Conservation (phyloP, 805 yeast species). For the Yarrowia sp. region DNA sequence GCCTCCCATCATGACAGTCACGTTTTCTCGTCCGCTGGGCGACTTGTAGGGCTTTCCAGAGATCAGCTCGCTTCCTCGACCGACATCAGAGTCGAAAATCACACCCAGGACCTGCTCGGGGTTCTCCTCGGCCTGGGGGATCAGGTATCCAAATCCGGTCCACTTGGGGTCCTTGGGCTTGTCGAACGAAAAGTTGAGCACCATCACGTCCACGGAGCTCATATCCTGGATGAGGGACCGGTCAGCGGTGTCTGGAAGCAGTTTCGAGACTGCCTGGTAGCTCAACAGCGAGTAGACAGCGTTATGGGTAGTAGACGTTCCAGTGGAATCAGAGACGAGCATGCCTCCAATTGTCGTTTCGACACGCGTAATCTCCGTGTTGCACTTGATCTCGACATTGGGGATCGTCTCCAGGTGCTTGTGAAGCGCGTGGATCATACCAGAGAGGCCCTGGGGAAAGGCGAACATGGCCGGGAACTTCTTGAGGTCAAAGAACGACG, state of each 20-base stretch:
- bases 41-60: slow-evolving; percentile 26
- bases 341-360: slow-evolving; percentile 17
- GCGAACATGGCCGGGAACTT: slow-evolving; percentile 27
- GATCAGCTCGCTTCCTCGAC: slow-evolving; percentile 49
- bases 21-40: slow-evolving; percentile 52
- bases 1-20: slow-evolving; percentile 93
- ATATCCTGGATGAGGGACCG: slow-evolving; percentile 42
- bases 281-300: slow-evolving; percentile 33
- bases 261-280: slow-evolving; percentile 25
- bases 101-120: slow-evolving; percentile 71
- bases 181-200: slow-evolving; percentile 54
- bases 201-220: slow-evolving; percentile 56
- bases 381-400: slow-evolving; percentile 8
- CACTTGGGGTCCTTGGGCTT: slow-evolving; percentile 37
- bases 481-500: background rate
- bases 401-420: background rate
- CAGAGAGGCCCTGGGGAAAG: slow-evolving; percentile 17
- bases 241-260: slow-evolving; percentile 27
- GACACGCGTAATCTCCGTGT: background rate
- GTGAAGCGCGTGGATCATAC: slow-evolving; percentile 4
- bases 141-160: slow-evolving; percentile 84
- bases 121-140: slow-evolving; percentile 59
- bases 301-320: background rate
- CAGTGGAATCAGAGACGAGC: background rate
- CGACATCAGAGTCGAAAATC: slow-evolving; percentile 85